Evolutionary conservation across 257 asterid species (phyloP).

Genomic region (Solanum neorickii): DNA sequence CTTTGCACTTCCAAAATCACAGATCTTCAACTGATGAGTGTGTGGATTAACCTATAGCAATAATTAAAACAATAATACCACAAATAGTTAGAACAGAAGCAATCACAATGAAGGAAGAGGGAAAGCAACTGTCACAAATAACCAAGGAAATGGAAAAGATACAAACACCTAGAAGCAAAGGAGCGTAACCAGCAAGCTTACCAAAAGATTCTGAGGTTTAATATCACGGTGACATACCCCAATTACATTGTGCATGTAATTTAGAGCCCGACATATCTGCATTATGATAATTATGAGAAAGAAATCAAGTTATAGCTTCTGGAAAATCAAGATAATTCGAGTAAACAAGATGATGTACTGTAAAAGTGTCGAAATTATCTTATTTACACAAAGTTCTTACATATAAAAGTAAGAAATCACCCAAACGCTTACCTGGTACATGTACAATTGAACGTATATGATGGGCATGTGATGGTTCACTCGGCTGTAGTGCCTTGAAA

Average conservation of each 20-base stretch:
- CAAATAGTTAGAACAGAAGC: not conserved
- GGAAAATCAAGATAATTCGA: not conserved
- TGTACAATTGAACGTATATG: conserved; percentile 67
- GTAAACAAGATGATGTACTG: not conserved
- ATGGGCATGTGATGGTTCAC: conserved; percentile 80
- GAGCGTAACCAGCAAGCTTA: conserved; percentile 8
- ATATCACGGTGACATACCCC: conserved; percentile 93
- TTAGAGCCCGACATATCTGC: conserved; percentile 64
- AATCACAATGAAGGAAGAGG: not conserved
- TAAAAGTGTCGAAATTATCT: not conserved
- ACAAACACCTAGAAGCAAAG: not conserved
- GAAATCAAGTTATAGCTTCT: not conserved
- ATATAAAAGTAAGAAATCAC: not conserved
- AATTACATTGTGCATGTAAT: conserved; percentile 66
- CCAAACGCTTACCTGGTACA: conserved; percentile 47
- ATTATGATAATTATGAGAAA: not conserved
- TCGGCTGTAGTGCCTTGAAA: conserved; percentile 70
- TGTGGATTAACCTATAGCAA: conserved; percentile 65
- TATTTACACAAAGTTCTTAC: not conserved
- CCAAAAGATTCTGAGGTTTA: conserved; percentile 80
- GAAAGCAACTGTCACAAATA: not conserved
- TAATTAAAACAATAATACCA: not conserved
- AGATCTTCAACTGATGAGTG: conserved; percentile 71
- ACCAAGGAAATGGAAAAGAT: not conserved
- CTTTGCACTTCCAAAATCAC: conserved; percentile 91